Evolutionary conservation across 2,329 filamentous ascomycete species (phyloP).

Genomic region (Diaporthe destruens): DNA sequence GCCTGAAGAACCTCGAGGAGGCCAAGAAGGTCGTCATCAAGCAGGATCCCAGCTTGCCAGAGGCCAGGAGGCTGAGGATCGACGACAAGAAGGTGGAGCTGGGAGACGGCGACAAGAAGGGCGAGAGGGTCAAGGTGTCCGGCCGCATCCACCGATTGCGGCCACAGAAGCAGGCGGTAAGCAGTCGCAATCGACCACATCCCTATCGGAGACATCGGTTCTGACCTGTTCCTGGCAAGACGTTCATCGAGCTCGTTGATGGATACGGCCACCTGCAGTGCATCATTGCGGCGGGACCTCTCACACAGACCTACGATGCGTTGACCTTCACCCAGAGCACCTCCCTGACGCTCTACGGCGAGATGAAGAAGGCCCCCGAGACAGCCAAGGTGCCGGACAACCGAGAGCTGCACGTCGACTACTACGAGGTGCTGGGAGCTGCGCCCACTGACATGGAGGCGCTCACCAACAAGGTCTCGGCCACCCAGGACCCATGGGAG

Average conservation of each 20-base stretch:
- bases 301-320: conserved; percentile 93
- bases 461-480: conserved; percentile 81
- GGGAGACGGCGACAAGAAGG: conserved; percentile 69
- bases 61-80: conserved; percentile 81
- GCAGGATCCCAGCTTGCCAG: conserved; percentile 81
- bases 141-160: conserved; percentile 87
- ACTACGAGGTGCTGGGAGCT: conserved; percentile 82
- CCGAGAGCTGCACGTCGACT: conserved; percentile 92
- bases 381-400: conserved; percentile 83
- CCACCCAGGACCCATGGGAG: conserved; percentile 70
- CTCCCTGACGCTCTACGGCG: conserved; percentile 85
- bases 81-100: conserved; percentile 75
- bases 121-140: conserved; percentile 81
- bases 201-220: neutral
- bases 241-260: conserved; percentile 86
- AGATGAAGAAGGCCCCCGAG: conserved; percentile 84
- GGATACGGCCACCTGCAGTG: conserved; percentile 90
- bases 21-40: conserved; percentile 80
- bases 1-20: conserved; percentile 79
- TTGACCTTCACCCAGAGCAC: conserved; percentile 88
- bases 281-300: conserved; percentile 78
- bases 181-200: neutral
- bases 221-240: conserved; percentile 35
- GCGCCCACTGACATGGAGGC: conserved; percentile 90
- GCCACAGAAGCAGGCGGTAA: conserved; percentile 82